These are phyloP conservation scores for Nyssa sinensis DNA, from an alignment of 148 eudicot species.

Conservation along the genomic window DNA sequence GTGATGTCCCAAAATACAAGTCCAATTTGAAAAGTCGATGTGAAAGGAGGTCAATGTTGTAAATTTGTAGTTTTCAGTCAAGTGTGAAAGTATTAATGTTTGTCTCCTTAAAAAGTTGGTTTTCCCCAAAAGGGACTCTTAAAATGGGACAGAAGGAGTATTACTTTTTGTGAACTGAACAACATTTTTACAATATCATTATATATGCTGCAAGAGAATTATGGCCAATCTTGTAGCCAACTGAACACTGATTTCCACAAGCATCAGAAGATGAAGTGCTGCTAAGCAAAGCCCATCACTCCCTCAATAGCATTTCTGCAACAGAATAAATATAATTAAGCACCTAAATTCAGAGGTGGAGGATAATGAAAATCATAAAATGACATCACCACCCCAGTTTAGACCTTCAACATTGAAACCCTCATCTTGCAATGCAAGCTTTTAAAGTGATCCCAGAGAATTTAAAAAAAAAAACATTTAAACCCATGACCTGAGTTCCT, in stretches of 20 bases:
- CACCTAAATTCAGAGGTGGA: constrained; percentile 36
- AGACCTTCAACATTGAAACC: constrained; percentile 31
- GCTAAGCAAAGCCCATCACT: constrained; percentile 60
- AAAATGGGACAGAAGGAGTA: too few species aligned
- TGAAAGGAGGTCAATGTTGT: too few species aligned
- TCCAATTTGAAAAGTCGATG: too few species aligned
- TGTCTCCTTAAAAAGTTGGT: too few species aligned
- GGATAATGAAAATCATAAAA: constrained; percentile 37
- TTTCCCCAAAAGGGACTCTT: too few species aligned
- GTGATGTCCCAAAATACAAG: too few species aligned
- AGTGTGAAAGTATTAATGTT: too few species aligned
- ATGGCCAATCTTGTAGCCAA: constrained; percentile 42
- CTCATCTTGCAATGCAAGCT: constrained; percentile 30
- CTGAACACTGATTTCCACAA: constrained; percentile 49
- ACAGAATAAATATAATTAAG: constrained; percentile 61
- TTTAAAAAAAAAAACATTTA: constrained; percentile 39
- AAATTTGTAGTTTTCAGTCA: too few species aligned
- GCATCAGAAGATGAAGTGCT: constrained; percentile 56
- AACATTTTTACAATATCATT: constrained; percentile 10
- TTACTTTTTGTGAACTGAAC: constrained; percentile 19
- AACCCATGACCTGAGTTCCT: constrained; percentile 57
- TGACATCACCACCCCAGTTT: constrained; percentile 39
- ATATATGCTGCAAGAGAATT: constrained; percentile 36
- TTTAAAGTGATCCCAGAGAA: constrained; percentile 36
- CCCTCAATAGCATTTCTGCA: constrained; percentile 80